Percentiles rank a stretch among this genome's conserved stretches.
Evolutionary conservation across 139 green algal species (phyloP).

Genomic region (Chlamydomonas urium): DNA sequence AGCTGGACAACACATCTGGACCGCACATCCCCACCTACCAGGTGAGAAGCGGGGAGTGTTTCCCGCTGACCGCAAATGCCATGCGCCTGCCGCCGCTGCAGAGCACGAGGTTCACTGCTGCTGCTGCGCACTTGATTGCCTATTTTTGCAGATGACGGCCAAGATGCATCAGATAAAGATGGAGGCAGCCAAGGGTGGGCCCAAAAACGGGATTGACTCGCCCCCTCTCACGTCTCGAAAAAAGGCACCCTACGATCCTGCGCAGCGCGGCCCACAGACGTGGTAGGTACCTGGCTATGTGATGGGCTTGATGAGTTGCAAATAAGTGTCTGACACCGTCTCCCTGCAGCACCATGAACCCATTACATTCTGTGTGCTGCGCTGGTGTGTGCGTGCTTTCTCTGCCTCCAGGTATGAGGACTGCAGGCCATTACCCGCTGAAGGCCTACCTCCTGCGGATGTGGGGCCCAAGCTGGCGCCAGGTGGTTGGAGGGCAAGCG

Average conservation of each 20-base stretch:
- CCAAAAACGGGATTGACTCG: no score
- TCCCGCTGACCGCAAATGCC: no score
- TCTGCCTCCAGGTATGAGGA: conserved; percentile 34
- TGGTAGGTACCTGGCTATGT: conserved; percentile 16
- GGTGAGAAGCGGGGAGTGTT: conserved; percentile 15
- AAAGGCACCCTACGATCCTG: conserved; percentile 19
- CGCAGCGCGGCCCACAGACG: conserved; percentile 24
- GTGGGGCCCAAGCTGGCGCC: conserved; percentile 50
- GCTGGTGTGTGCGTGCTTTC: background rate
- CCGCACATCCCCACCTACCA: conserved; percentile 43
- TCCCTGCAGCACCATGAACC: no score
- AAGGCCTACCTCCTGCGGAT: conserved; percentile 35
- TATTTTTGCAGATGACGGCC: no score
- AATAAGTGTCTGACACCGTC: no score
- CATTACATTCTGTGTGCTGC: no score
- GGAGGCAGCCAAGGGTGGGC: no score
- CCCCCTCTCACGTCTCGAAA: no score
- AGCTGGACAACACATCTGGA: conserved; percentile 38
- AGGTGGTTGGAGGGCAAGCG: conserved; percentile 42
- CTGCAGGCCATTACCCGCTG: conserved; percentile 22
- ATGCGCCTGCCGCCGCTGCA: no score
- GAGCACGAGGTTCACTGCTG: no score
- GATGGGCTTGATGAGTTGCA: background rate
- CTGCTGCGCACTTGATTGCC: no score
- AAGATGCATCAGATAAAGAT: no score